Percentiles rank a stretch among this genome's conserved stretches.
phyloP scores from a whole-genome alignment of 208 protist genomes.

The Acanthamoeba royreba region DNA sequence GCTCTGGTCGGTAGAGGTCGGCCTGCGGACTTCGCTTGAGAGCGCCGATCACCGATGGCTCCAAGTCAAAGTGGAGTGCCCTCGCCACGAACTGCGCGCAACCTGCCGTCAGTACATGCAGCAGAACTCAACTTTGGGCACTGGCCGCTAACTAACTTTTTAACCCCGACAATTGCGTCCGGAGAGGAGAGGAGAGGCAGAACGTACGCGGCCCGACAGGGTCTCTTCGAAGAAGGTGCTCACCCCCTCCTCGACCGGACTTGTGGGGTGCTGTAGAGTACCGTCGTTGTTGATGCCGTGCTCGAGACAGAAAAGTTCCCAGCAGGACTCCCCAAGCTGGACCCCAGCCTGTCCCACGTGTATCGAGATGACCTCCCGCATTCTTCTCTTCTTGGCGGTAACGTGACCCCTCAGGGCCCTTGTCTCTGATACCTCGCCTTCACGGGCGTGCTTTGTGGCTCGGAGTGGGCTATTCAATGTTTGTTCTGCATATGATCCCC shows the following conservation, averaged over 20 bases:
- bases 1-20: slow-evolving; percentile 94
- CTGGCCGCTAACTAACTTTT: too few species aligned
- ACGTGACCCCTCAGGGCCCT: too few species aligned
- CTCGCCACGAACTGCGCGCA: slow-evolving; percentile 83
- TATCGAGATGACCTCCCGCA: slow-evolving; percentile 68
- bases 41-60: slow-evolving; percentile 95
- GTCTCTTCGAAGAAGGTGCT: slow-evolving; percentile 90
- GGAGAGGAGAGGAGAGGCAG: too few species aligned
- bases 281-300: slow-evolving; percentile 73
- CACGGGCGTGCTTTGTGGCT: too few species aligned
- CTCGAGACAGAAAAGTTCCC: slow-evolving; percentile 87
- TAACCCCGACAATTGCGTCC: too few species aligned
- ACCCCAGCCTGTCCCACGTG: slow-evolving; percentile 84
- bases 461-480: too few species aligned
- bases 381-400: too few species aligned
- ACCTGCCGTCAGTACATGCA: too few species aligned
- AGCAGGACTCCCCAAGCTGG: slow-evolving; percentile 95
- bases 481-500: too few species aligned
- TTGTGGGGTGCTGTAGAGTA: slow-evolving; percentile 79
- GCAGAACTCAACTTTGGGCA: too few species aligned
- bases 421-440: too few species aligned
- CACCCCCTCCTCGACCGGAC: slow-evolving; percentile 86
- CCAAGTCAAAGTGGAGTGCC: slow-evolving; percentile 93
- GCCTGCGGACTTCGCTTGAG: slow-evolving; percentile 91
- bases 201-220: slow-evolving; percentile 79